These are phyloP conservation scores for Pichia heedii DNA, from an alignment of 805 yeast genomes.

Conservation along the genomic window DNA sequence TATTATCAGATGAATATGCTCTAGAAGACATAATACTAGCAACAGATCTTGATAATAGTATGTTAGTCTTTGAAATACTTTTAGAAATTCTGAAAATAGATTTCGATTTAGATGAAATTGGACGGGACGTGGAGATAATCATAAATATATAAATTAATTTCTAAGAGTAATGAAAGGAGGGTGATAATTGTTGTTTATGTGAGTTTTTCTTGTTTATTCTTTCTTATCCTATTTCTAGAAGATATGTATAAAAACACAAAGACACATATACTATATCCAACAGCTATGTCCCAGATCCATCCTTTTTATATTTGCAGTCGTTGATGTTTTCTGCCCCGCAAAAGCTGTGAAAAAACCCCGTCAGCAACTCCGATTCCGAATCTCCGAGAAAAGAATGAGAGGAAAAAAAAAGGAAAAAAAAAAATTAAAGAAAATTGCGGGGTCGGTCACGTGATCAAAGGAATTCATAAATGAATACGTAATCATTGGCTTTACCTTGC, in stretches of 20 bases:
- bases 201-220: no score
- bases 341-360: background rate
- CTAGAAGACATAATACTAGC: background rate
- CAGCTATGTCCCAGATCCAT: no score
- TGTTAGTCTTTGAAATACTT: background rate
- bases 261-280: no score
- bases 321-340: background rate
- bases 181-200: no score
- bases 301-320: background rate
- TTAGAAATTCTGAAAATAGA: background rate
- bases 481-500: constrained; percentile 76
- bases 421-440: background rate
- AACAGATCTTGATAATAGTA: background rate
- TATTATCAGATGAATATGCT: constrained; percentile 11
- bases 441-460: background rate
- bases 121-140: background rate
- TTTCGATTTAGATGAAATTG: background rate
- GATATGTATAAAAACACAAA: no score
- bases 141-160: no score
- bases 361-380: background rate
- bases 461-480: constrained; percentile 37
- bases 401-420: no score
- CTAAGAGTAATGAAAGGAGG: no score
- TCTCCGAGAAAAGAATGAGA: background rate
- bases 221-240: no score